Evolutionary conservation across 2,329 filamentous ascomycete species (phyloP).

Genomic region (Cryphonectria parasitica): DNA sequence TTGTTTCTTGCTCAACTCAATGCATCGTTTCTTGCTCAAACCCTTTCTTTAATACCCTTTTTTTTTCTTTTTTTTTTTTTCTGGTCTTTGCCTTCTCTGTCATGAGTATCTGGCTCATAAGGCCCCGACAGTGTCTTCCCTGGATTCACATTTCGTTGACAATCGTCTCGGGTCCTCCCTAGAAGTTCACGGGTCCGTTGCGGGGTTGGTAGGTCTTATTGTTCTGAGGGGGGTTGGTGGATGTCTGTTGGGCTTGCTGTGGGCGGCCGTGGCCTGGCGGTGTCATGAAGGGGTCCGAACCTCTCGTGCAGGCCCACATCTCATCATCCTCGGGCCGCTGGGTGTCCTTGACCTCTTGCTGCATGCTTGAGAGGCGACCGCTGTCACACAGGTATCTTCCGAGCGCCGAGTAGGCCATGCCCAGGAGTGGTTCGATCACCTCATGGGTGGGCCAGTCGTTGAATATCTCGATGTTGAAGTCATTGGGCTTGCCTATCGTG

Average conservation of each 20-base stretch:
- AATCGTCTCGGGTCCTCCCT: not conserved
- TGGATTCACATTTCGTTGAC: fast-evolving
- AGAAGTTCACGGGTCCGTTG: not conserved
- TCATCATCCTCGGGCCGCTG: constrained; percentile 19
- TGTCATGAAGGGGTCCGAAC: not conserved
- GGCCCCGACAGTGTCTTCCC: no score
- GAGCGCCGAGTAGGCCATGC: constrained; percentile 44
- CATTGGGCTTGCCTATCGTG: constrained; percentile 32
- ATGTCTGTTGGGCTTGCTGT: not conserved
- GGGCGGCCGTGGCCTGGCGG: not conserved
- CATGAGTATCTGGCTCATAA: no score
- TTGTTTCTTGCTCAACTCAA: no score
- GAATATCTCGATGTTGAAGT: constrained; percentile 42
- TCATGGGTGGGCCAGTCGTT: constrained; percentile 43
- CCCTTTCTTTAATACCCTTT: no score
- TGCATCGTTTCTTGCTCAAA: no score
- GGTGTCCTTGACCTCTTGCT: constrained; percentile 4
- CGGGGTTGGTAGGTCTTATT: not conserved
- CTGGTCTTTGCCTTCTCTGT: no score
- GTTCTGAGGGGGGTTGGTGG: not conserved
- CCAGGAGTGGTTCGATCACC: constrained; percentile 47
- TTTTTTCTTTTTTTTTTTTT: no score
- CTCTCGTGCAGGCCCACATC: not conserved
- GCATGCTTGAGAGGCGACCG: constrained; percentile 14
- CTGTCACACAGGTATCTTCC: constrained; percentile 31